phyloP scores from a whole-genome alignment of 768 basidiomycete species.

The Naganishia friedmannii region DNA sequence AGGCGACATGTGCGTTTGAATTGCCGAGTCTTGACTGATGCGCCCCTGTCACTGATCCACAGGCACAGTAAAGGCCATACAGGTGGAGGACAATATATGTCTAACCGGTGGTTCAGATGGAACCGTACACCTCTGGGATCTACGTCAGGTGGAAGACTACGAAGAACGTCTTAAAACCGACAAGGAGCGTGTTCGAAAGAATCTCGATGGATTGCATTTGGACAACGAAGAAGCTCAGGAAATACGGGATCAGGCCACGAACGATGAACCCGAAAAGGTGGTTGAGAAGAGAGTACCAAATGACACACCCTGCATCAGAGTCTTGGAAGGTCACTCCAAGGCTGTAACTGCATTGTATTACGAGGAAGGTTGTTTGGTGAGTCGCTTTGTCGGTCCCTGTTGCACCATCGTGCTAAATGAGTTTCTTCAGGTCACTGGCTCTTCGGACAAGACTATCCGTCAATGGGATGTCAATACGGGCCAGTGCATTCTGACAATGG shows the following conservation, averaged over 20 bases:
- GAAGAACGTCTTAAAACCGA: slow-evolving; percentile 54
- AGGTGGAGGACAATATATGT: slow-evolving; percentile 87
- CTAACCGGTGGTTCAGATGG: slow-evolving; percentile 88
- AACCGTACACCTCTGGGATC: slow-evolving; percentile 82
- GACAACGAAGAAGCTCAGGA: slow-evolving; percentile 9
- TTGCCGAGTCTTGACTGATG: background rate
- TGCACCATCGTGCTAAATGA: slow-evolving; percentile 33
- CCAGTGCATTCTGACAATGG: slow-evolving; percentile 99
- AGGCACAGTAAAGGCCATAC: slow-evolving; percentile 73
- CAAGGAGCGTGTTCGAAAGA: slow-evolving; percentile 36
- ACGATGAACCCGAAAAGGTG: slow-evolving; percentile 1
- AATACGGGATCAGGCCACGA: slow-evolving; percentile 5
- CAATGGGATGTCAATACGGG: slow-evolving; percentile 98
- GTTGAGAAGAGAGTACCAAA: slow-evolving; percentile 19
- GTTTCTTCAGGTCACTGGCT: slow-evolving; percentile 70
- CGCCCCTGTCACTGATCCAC: background rate
- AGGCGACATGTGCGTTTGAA: slow-evolving; percentile 37
- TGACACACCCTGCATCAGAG: slow-evolving; percentile 61
- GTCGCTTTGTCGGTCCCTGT: slow-evolving; percentile 40
- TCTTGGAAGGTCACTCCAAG: slow-evolving; percentile 87
- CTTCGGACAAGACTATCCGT: slow-evolving; percentile 94
- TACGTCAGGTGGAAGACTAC: slow-evolving; percentile 71
- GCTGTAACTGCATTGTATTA: slow-evolving; percentile 91
- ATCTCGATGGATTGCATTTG: slow-evolving; percentile 44
- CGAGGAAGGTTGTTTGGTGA: slow-evolving; percentile 81